phyloP scores from a whole-genome alignment of 2,329 filamentous ascomycete species.

The Hawksworthiomyces lignivorus region DNA sequence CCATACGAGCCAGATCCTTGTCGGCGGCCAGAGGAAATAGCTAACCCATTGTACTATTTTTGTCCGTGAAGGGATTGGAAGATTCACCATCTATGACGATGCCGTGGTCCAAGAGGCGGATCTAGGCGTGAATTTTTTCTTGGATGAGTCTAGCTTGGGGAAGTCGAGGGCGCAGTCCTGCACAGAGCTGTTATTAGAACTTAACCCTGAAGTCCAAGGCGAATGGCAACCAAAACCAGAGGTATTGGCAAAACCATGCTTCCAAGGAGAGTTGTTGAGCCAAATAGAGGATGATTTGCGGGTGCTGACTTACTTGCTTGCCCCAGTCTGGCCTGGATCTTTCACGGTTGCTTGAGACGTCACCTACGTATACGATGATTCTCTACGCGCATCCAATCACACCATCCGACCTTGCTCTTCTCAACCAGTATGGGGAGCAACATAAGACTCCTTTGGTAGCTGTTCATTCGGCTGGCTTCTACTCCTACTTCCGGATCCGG shows the following conservation, averaged over 20 bases:
- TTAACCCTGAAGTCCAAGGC: slow-evolving; percentile 88
- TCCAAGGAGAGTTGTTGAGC: too few species aligned
- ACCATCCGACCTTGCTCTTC: slow-evolving; percentile 32
- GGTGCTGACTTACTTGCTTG: too few species aligned
- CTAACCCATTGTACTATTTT: slow-evolving; percentile 9
- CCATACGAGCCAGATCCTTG: too few species aligned
- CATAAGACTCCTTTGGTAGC: slow-evolving; percentile 68
- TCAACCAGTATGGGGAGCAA: slow-evolving; percentile 41
- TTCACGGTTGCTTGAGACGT: slow-evolving; percentile 29
- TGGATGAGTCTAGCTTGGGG: slow-evolving; percentile 71
- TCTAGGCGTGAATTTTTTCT: slow-evolving; percentile 93
- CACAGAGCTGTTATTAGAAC: slow-evolving; percentile 68
- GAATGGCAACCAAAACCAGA: slow-evolving; percentile 52
- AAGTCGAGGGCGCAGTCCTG: slow-evolving; percentile 71
- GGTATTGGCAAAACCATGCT: too few species aligned
- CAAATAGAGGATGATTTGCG: too few species aligned
- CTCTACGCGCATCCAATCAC: slow-evolving; percentile 46
- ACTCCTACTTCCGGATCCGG: slow-evolving; percentile 76
- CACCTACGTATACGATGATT: slow-evolving; percentile 43
- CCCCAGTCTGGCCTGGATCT: too few species aligned
- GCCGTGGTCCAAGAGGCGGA: slow-evolving; percentile 71
- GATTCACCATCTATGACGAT: slow-evolving; percentile 84
- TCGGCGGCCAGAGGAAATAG: not conserved
- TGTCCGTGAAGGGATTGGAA: slow-evolving; percentile 60
- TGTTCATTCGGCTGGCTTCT: slow-evolving; percentile 86